Base-by-base conservation (phyloP, 2,329 filamentous ascomycete species). In the Fusarium vanettenii region DNA sequence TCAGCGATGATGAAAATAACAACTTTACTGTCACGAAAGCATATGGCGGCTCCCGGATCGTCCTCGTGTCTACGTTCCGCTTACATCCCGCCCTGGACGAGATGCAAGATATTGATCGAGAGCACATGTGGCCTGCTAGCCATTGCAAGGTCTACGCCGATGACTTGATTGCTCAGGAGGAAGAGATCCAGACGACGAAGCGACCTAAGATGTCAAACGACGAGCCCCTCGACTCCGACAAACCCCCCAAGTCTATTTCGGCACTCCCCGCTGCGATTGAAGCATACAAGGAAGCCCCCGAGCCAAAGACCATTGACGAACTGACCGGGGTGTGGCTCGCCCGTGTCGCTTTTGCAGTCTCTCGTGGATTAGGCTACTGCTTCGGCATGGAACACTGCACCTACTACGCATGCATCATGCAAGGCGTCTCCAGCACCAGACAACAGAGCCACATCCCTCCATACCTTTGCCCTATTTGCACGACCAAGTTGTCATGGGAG, bases 351-450 rank as follows among this genome's bases (percentile, higher is more conserved):
- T 87, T 87, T 60, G 92, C 92, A 0, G 88, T 87, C 2, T 86
- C 86, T 2, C 92, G 94, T 77, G 92, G 94, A 76, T 81, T 94
- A 0, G 90, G 91, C 0, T 92, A 93, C 79, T 94, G 91, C 76
- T 87, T 94, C 41, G 90, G 89, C 0, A 85, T 94, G 16, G 91
- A 81, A 9, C 92, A 94, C 78, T 94, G 92, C 77, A 82, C 88
- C 0, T 92, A 90, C 75, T 92, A 90, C 73, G 89, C 91, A 0
- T 93, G 91, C 73, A 84, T 86, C 3, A 92, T 92, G 90, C 91
- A 93, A 78, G 86, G 88, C 6, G 90, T 89, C 1, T 86, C 87
- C 0, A 84, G 86, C 1, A 83, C 92, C 43, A 83, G 81, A 0
- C 91, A 93, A 79, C 91, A 92, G 76, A 83, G 86, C 3, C 82